Base-by-base conservation (phyloP, 805 yeast species). In the Schwanniomyces yamadae region DNA sequence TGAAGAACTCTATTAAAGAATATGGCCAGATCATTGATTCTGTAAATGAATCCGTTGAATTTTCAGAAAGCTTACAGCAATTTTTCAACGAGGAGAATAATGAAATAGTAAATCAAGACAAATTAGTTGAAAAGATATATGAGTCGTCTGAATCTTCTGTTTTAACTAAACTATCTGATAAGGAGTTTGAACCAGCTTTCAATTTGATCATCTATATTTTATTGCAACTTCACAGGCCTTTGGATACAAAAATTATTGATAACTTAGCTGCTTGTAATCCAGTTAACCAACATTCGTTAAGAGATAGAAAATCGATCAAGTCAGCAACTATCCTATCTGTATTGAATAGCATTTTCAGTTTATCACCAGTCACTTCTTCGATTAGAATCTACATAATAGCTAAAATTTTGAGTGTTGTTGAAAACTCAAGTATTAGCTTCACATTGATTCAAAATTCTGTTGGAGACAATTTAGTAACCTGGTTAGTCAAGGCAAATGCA, bases 171-270 rank as follows among this genome's bases (percentile, higher is more conserved):
- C 61, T 69, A 46, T 52, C 60, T 32, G 73, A 69, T 52, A 66
- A 59, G 41, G 73, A 67, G 37, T 69, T 69, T 36, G 74, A 69
- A 52, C 66, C 73, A 16, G 54, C 71, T n/a, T 63, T 66, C 54
- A 64, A 68, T 46, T 58, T 69, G 48, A 50, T 64, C 39, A 49
- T 60, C 21, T 61, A 65, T 46, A 55, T 69, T 28, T 52, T 63
- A 36, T 45, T 46, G 17, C 56, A 62, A 40, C 55, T 66, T 25
- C 50, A 60, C 36, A 54, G 49, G n/a, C 42, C 48, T 23, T 43
- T 51, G 24, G 63, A 59, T 34, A 45, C 57, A 31, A 34, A 48
- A 17, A 27, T 41, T 10, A 42, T 61, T 29, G 37, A 52, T 27
- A 55, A 50, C 30, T 59, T 69, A 43, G 42, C 55, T 10, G 58